phyloP scores from a whole-genome alignment of 305 asterid genomes.

The Petunia hybrid region DNA sequence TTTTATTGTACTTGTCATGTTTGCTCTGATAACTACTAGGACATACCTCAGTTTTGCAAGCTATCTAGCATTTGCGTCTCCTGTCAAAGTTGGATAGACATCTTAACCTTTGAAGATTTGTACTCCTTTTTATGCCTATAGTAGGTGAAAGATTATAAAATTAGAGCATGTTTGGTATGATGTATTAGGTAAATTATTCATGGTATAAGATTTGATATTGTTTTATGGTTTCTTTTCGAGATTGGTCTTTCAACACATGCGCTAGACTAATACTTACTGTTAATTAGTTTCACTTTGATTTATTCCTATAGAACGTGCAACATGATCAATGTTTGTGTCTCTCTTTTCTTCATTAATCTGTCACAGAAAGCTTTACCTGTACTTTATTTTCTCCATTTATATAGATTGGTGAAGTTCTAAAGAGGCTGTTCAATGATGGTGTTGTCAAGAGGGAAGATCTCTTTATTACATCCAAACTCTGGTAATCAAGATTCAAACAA shows the following conservation, averaged over 20 bases:
- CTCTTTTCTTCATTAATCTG: background rate
- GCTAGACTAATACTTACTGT: background rate
- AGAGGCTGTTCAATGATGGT: conserved; percentile 74
- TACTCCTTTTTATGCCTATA: background rate
- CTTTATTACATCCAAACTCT: conserved; percentile 85
- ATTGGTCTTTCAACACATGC: background rate
- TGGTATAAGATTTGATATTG: too few species aligned
- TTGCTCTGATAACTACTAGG: background rate
- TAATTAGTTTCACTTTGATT: background rate
- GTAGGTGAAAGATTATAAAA: too few species aligned
- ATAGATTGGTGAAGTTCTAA: conserved; percentile 49
- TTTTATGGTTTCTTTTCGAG: background rate
- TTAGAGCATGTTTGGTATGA: too few species aligned
- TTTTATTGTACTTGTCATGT: too few species aligned
- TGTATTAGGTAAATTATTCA: too few species aligned
- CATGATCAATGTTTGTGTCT: background rate
- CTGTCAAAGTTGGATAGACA: background rate
- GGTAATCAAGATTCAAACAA: conserved; percentile 51
- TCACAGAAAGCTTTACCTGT: background rate
- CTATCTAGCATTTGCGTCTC: background rate
- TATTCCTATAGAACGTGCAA: background rate
- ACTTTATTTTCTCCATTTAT: background rate
- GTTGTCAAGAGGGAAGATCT: conserved; percentile 81
- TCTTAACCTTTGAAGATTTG: background rate
- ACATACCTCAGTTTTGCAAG: background rate